Percentiles rank a stretch among this genome's conserved stretches.
Conservation (phyloP, 208 protist species). For the Endotrypanum monterogeii region DNA sequence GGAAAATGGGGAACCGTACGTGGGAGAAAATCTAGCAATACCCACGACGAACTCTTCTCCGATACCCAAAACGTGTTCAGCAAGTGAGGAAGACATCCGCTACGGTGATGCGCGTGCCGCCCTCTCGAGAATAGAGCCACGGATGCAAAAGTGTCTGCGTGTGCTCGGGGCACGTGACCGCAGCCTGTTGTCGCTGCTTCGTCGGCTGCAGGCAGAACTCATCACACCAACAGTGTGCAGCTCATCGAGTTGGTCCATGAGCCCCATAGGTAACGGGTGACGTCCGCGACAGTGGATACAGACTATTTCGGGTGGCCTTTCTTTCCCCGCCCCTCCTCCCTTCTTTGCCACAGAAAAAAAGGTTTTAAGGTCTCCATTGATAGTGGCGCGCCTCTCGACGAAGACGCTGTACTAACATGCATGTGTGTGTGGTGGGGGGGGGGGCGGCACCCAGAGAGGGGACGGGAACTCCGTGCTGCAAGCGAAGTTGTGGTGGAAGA, state of each 20-base stretch:
- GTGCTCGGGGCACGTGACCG: slow-evolving; percentile 25
- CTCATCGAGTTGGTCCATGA: background rate
- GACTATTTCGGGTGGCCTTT: too few relatives aligned
- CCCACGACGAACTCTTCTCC: background rate
- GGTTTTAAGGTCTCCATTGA: too few relatives aligned
- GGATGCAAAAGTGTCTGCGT: slow-evolving; percentile 19
- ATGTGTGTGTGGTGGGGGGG: background rate
- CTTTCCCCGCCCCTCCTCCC: too few relatives aligned
- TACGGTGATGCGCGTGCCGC: slow-evolving; percentile 16
- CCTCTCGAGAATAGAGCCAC: slow-evolving; percentile 5
- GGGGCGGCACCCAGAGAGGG: background rate
- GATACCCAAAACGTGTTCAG: background rate
- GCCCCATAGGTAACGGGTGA: background rate
- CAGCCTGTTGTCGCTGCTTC: slow-evolving; percentile 14
- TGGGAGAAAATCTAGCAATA: background rate
- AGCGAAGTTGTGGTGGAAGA: too few relatives aligned
- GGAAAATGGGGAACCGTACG: background rate
- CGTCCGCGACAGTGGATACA: background rate
- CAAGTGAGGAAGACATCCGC: background rate
- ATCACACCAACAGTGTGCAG: slow-evolving; percentile 19
- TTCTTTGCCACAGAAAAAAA: too few relatives aligned
- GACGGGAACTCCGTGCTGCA: too few relatives aligned
- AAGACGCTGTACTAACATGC: too few relatives aligned
- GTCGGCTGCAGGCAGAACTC: slow-evolving; percentile 23
- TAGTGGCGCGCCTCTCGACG: too few relatives aligned